Conservation (phyloP, 2,329 filamentous ascomycete species). For the Aspergillus nomiae region DNA sequence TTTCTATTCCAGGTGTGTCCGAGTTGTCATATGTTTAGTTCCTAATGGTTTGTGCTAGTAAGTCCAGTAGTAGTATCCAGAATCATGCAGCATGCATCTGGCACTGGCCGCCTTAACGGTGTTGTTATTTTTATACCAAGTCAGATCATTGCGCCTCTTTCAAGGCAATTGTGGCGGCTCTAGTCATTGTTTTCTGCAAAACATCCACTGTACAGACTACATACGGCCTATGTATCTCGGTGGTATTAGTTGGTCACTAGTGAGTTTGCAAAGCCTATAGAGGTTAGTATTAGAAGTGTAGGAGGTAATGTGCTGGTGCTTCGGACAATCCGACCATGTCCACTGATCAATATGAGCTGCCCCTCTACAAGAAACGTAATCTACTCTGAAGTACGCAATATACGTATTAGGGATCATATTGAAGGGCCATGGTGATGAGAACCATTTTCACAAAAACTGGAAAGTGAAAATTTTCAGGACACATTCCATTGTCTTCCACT, state of each 20-base stretch:
- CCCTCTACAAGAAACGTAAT: not conserved
- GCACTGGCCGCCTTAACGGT: conserved; percentile 7
- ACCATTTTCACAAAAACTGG: not conserved
- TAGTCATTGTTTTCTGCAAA: conserved; percentile 3
- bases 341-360: not conserved
- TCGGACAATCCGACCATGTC: not conserved
- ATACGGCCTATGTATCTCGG: not conserved
- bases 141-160: conserved; percentile 1
- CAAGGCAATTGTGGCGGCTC: not conserved
- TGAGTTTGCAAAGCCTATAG: not conserved
- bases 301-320: not conserved
- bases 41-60: not conserved
- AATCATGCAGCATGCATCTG: conserved; percentile 6
- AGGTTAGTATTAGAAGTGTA: not conserved
- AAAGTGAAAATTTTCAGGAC: not conserved
- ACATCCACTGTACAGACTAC: not conserved
- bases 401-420: not conserved
- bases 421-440: not conserved
- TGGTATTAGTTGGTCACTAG: not conserved
- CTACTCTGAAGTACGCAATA: not conserved
- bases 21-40: conserved; percentile 11
- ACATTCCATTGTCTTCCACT: conserved; percentile 11
- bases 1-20: conserved; percentile 9
- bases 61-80: not conserved
- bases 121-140: conserved; percentile 18